A percentile compares a stretch with the other conserved stretches of the same genome.
phyloP scores from a whole-genome alignment of 441 rosid genomes.

The Syzygium syzygioides region DNA sequence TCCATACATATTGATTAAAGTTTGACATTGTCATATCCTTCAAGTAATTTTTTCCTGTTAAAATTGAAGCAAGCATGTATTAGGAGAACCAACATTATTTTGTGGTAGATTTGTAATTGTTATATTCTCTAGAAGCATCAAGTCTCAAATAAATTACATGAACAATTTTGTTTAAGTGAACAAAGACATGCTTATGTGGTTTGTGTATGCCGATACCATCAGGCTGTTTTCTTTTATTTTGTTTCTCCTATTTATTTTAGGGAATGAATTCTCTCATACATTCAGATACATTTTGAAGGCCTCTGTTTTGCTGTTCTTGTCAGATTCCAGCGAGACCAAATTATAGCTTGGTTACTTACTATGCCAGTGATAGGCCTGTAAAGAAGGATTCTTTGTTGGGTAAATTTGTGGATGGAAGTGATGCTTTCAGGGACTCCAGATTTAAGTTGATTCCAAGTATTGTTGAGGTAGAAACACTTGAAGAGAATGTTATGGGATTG shows the following conservation, averaged over 20 bases:
- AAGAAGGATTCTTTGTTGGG: slow-evolving; percentile 59
- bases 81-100: background rate
- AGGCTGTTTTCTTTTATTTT: background rate
- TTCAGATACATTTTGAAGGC: background rate
- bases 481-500: background rate
- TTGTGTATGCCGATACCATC: background rate
- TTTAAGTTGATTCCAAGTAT: slow-evolving; percentile 89
- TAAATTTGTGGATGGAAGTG: slow-evolving; percentile 73
- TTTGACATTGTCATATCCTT: background rate
- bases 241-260: background rate
- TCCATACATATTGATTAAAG: background rate
- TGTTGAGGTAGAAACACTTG: slow-evolving; percentile 39
- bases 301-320: background rate
- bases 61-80: background rate
- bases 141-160: background rate
- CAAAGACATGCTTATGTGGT: background rate
- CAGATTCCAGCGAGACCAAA: slow-evolving; percentile 92
- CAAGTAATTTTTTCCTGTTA: background rate
- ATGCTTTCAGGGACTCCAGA: slow-evolving; percentile 70
- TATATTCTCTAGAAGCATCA: background rate
- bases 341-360: slow-evolving; percentile 79
- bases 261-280: slow-evolving; percentile 1
- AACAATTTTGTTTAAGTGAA: background rate
- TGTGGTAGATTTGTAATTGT: background rate
- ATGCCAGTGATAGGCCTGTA: slow-evolving; percentile 76